Evolutionary conservation across 169 alveolate genomes (phyloP), one percentile per base, ranked within the genome.

Genomic region (Cystoisospora suis): DNA sequence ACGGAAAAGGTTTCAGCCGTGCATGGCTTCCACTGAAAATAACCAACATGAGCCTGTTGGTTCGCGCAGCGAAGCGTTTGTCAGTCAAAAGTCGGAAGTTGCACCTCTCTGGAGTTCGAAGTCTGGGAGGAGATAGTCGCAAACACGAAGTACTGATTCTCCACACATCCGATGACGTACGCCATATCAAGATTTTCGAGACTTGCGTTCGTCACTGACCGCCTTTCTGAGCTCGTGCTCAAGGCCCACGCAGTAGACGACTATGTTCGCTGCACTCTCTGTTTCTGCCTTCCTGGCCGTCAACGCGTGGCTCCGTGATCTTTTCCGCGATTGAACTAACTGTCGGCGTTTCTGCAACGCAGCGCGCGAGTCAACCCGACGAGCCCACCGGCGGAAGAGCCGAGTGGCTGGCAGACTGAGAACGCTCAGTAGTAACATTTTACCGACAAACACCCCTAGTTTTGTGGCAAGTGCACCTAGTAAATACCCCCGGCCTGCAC

Each of bases 281-380:
- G 79, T 17, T 65, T 65, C 79, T 44, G 79, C 79, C 36, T 65
- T 65, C 6, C 79, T 40, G 36, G 79, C 79, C 29, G 29, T 34
- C 79, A 65, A 29, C 12, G 79, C 36, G 46, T 20, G 44, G 29
- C 79, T 65, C 36, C 79, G 79, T 44, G 12, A 27, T 29, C 36
- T 20, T 29, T 65, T 40, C 36, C 79, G 79, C 44, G 79, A 38
- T 44, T 34, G 15, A 3, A 65, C 46, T 65, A 65, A 3, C 36
- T 20, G 29, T 65, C 3, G 27, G 7, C 79, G 15, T 44, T 12
- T 29, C 2, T 7, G 40, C 79, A 65, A 27, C 9, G 79, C 29
- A 38, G 15, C 7, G 27, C 79, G 5, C 44, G 79, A 0, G 29
- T 65, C 79, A 29, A 65, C 29, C 27, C 79, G 79, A 7, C 79